These are phyloP conservation scores for Incumbomyces lentus DNA, from an alignment of 2,329 filamentous ascomycete species.

Conservation along the genomic window DNA sequence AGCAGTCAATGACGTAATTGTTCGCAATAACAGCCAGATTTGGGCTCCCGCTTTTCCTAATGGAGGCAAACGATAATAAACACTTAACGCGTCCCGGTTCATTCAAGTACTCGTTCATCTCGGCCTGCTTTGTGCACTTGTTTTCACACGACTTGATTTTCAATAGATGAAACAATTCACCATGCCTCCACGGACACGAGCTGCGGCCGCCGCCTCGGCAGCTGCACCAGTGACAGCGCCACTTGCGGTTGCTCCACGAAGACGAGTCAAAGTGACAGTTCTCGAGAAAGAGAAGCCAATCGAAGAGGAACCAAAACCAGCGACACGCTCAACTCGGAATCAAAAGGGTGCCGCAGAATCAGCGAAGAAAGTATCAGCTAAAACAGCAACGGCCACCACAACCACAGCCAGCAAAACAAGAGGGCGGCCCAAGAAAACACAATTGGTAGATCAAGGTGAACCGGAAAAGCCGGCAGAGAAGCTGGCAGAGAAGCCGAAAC, in stretches of 20 bases:
- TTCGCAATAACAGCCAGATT: too few relatives aligned
- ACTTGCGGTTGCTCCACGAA: conserved; percentile 18
- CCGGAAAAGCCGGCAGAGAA: not conserved
- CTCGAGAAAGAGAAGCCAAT: conserved; percentile 10
- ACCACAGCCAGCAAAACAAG: conserved; percentile 17
- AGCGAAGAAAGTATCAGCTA: not conserved
- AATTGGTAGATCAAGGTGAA: conserved; percentile 7
- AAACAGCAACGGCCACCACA: not conserved
- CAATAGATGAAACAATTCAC: not conserved
- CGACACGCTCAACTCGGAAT: conserved; percentile 10
- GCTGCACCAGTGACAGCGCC: conserved; percentile 3
- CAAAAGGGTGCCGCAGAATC: conserved; percentile 5
- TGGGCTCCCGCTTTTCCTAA: too few relatives aligned
- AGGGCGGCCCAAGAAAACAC: conserved; percentile 22
- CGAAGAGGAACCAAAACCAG: conserved; percentile 6
- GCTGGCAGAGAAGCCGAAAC: conserved; percentile 2
- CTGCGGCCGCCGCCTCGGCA: conserved; percentile 1
- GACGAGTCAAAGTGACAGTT: conserved; percentile 20
- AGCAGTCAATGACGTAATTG: too few relatives aligned
- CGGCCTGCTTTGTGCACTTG: not conserved
- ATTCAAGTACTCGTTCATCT: not conserved
- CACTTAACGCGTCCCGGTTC: too few relatives aligned
- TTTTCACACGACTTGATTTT: not conserved
- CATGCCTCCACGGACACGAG: conserved; percentile 3
- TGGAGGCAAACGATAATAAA: too few relatives aligned